Base-by-base conservation (phyloP, 2,329 filamentous ascomycete genomes). In the Decorospora gaudefroyi region DNA sequence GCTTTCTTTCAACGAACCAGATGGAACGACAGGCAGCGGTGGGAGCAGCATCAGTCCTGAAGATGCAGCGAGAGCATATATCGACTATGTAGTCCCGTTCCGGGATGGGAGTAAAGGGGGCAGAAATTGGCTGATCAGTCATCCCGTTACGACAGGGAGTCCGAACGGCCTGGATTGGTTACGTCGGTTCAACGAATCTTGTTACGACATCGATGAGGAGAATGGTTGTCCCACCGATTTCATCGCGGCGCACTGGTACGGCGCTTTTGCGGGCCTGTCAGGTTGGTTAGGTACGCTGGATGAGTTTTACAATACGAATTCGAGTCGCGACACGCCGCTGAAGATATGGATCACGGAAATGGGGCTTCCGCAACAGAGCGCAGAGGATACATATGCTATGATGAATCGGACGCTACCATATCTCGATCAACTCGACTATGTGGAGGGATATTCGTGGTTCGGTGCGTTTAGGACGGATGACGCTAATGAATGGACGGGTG, bases 331-430 rank as follows among this genome's bases (percentile, higher is more conserved):
- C 5, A 13, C 42, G 4, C 51, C 52, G 3, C 21, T 69, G 26
- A 66, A 58, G 50, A 81, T 91, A 45, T 93, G 88, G 88, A 74
- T 92, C 6, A 93, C 88, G 15, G 88, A 93, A 67, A 87, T 87
- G 69, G 88, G 85, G 31, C 76, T 80, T 26, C 69, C 75, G 42
- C 72, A 86, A 48, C 75, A 80, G 51, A 73, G 78, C 25, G 76
- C 87, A 6, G 48, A 68, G 0, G 70, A 76, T 0, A 86, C 84
- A 0, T 79, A 89, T 56, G 57, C 65, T 0, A 90, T 89, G 71
- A 90, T 83, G 76, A 90, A 90, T 59, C 75, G 76, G 53, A 84
- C 81, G 0, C 67, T 81, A 36, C 78, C 83, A 13, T 91, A 85
- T 67, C 79, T 93, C 36, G 87, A 92, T 62, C 72, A 75, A 0